Conservation (phyloP, 306 rosid species). For the Abrus pulchellus region DNA sequence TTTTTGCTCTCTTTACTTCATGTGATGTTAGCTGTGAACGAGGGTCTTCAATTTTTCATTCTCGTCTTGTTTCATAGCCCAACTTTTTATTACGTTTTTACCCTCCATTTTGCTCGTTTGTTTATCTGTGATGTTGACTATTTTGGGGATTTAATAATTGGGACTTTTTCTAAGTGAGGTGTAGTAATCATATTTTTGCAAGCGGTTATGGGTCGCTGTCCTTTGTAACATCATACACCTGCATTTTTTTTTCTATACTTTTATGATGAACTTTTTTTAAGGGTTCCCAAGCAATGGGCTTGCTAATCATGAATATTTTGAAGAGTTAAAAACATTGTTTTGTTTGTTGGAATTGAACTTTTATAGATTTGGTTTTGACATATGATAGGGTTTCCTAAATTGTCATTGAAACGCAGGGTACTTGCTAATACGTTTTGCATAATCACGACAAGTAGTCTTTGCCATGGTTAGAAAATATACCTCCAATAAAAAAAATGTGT, state of each 20-base stretch:
- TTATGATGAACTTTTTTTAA: not conserved
- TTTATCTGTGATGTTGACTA: not conserved
- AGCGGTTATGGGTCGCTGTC: constrained; percentile 43
- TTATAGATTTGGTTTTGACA: too few relatives aligned
- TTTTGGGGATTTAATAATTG: constrained; percentile 28
- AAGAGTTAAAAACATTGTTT: constrained; percentile 6
- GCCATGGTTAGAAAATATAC: not conserved
- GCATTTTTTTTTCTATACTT: not conserved
- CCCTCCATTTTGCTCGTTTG: not conserved
- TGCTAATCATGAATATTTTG: not conserved
- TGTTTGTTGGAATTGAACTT: not conserved
- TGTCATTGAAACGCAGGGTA: not conserved
- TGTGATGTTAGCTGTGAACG: constrained; percentile 16
- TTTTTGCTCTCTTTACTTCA: constrained; percentile 45
- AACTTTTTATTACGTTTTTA: constrained; percentile 1
- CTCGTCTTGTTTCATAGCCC: not conserved
- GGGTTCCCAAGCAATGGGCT: not conserved
- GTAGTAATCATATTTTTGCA: constrained; percentile 46
- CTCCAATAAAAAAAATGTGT: not conserved
- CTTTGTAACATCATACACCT: constrained; percentile 50
- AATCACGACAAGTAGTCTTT: not conserved
- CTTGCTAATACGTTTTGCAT: not conserved
- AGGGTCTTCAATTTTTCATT: constrained; percentile 50
- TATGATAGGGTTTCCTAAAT: not conserved
- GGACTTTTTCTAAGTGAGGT: constrained; percentile 44